A percentile compares a stretch with the other conserved stretches of the same genome.
Conservation (phyloP, 495 filamentous ascomycete genomes). For the Podospora didyma region DNA sequence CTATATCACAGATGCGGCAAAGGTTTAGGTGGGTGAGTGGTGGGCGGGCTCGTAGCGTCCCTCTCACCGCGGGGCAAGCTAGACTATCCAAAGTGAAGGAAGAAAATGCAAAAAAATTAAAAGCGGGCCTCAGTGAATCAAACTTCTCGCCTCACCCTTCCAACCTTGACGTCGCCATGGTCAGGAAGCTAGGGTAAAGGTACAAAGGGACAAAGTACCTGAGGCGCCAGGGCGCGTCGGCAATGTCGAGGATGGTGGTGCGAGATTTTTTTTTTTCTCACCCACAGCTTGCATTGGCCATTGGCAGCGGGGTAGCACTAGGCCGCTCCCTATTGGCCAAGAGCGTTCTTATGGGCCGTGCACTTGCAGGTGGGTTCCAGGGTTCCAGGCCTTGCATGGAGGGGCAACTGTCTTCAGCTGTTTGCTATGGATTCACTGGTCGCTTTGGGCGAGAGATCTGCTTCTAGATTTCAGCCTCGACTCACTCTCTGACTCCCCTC, state of each 20-base stretch:
- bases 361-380: slow-evolving; percentile 5
- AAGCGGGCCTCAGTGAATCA: slow-evolving; percentile 8
- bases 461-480: not conserved
- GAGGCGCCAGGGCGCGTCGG: slow-evolving; percentile 6
- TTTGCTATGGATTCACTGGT: too few species aligned
- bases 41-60: slow-evolving; percentile 5
- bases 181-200: not conserved
- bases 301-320: slow-evolving; percentile 13
- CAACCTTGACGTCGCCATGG: slow-evolving; percentile 20
- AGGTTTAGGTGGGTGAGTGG: slow-evolving; percentile 3
- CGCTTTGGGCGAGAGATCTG: not conserved
- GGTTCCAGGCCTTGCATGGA: not conserved
- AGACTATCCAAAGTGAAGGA: not conserved
- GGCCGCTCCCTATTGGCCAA: slow-evolving; percentile 14
- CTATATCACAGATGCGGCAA: slow-evolving; percentile 2
- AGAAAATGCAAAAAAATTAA: too few species aligned
- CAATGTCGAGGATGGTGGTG: slow-evolving; percentile 13
- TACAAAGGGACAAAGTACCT: slow-evolving; percentile 6
- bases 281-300: slow-evolving; percentile 3
- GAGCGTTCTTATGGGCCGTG: slow-evolving; percentile 8
- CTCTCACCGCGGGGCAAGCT: slow-evolving; percentile 21
- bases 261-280: slow-evolving; percentile 22
- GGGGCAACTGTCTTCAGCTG: not conserved
- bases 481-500: not conserved
- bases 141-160: slow-evolving; percentile 7